Evolutionary conservation across 2,329 filamentous ascomycete genomes (phyloP).

Genomic region (Fusarium sulawesiense): DNA sequence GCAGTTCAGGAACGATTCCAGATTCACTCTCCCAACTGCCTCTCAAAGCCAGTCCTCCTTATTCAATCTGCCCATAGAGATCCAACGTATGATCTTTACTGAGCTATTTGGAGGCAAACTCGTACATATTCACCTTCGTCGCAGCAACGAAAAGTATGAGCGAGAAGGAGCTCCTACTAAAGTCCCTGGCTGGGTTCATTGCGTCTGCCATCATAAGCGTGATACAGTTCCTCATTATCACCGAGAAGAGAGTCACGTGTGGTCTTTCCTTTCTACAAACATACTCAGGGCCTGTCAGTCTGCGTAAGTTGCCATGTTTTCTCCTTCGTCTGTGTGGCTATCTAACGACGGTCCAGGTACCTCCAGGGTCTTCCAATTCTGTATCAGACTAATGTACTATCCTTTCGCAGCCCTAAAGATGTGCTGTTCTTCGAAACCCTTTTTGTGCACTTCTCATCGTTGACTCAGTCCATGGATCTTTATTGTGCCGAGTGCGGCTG

Average conservation of each 20-base stretch:
- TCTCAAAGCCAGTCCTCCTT: background rate
- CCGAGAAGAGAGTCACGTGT: background rate
- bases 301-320: background rate
- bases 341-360: slow-evolving; percentile 2
- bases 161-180: background rate
- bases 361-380: slow-evolving; percentile 12
- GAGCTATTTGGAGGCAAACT: background rate
- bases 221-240: background rate
- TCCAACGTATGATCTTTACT: background rate
- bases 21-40: background rate
- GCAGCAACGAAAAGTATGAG: background rate
- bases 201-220: background rate
- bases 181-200: background rate
- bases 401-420: background rate
- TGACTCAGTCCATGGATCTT: background rate
- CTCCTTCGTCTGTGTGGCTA: background rate
- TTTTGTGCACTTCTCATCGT: background rate
- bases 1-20: background rate
- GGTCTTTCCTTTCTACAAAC: background rate
- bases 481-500: background rate
- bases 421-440: background rate
- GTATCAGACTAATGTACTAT: slow-evolving; percentile 11
- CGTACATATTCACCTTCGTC: background rate
- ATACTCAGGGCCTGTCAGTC: slow-evolving; percentile 21
- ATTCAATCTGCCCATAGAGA: background rate